phyloP scores from a whole-genome alignment of 306 rosid species.

The Pterocarpus santalinus region DNA sequence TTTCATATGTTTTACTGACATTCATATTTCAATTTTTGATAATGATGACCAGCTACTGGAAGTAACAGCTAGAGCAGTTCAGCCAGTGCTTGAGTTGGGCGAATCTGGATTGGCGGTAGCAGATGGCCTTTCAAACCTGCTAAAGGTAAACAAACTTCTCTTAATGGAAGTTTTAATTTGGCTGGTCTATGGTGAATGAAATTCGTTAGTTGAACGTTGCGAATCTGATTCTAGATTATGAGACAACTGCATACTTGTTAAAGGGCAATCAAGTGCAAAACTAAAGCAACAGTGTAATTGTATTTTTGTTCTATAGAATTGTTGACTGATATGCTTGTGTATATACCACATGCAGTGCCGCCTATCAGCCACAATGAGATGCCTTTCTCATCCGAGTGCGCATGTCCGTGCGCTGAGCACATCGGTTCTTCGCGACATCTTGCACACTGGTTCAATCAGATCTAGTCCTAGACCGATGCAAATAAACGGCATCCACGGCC shows the following conservation, averaged over 20 bases:
- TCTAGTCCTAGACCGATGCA: conserved; percentile 57
- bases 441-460: conserved; percentile 69
- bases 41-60: conserved; percentile 74
- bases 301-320: neutral
- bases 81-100: conserved; percentile 85
- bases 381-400: conserved; percentile 94
- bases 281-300: neutral
- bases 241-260: neutral
- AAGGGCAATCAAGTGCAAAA: neutral
- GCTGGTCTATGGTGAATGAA: conserved; percentile 21
- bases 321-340: conserved; percentile 41
- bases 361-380: conserved; percentile 77
- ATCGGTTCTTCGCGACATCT: conserved; percentile 92
- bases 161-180: neutral
- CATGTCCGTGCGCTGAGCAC: conserved; percentile 85
- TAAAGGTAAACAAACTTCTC: conserved; percentile 65
- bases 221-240: conserved; percentile 14
- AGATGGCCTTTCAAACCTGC: conserved; percentile 90
- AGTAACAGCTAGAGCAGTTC: conserved; percentile 93
- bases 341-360: conserved; percentile 76
- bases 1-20: conserved; percentile 39
- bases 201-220: neutral
- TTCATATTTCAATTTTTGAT: conserved; percentile 35
- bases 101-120: conserved; percentile 92
- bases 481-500: conserved; percentile 57